These are phyloP conservation scores for Termitomyces sp. DNA, from an alignment of 768 basidiomycete species.

Conservation along the genomic window DNA sequence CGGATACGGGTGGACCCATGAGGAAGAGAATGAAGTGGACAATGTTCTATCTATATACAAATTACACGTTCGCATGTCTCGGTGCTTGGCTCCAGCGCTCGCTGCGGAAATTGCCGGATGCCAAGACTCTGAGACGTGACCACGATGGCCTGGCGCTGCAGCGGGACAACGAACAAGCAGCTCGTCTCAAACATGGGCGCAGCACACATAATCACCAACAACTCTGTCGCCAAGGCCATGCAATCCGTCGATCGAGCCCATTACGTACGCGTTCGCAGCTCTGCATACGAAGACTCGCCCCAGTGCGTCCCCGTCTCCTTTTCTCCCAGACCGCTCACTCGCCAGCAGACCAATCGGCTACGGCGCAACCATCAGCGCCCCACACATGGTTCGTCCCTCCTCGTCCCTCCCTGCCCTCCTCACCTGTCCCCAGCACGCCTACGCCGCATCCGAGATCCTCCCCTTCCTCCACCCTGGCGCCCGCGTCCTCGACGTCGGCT, in stretches of 20 bases:
- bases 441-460: slow-evolving; percentile 75
- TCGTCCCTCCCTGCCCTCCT: not conserved
- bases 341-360: slow-evolving; percentile 60
- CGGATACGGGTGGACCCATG: slow-evolving; percentile 26
- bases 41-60: too few relatives aligned
- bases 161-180: slow-evolving; percentile 62
- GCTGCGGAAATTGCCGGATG: not conserved
- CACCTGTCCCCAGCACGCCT: slow-evolving; percentile 59
- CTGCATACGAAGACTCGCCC: slow-evolving; percentile 75
- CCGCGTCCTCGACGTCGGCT: slow-evolving; percentile 84
- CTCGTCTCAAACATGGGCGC: slow-evolving; percentile 63
- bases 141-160: slow-evolving; percentile 81
- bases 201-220: slow-evolving; percentile 50
- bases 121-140: slow-evolving; percentile 1
- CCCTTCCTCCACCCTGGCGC: slow-evolving; percentile 65
- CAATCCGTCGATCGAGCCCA: slow-evolving; percentile 60
- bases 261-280: slow-evolving; percentile 43
- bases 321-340: not conserved
- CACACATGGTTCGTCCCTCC: slow-evolving; percentile 74
- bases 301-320: slow-evolving; percentile 37
- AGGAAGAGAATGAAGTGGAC: too few relatives aligned
- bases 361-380: slow-evolving; percentile 91
- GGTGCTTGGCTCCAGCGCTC: not conserved
- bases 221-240: slow-evolving; percentile 63
- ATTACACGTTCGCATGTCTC: not conserved